Conservation (phyloP, 106 monocot species). For the Dendrobium huoshanense region DNA sequence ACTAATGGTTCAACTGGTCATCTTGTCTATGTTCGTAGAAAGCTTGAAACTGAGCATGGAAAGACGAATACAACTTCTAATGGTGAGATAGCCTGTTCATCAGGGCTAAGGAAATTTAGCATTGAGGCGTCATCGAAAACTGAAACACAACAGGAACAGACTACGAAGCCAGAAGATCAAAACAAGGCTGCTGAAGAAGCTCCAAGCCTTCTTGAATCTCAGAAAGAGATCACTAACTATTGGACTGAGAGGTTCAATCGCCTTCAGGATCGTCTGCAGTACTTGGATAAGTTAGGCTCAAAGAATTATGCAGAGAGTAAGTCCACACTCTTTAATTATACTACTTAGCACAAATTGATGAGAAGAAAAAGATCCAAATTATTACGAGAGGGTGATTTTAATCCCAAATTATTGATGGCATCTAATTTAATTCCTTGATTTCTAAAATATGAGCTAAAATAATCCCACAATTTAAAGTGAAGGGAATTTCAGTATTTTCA, state of each 20-base stretch:
- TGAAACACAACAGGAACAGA: background rate
- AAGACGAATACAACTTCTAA: conserved; percentile 15
- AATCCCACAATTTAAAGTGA: too few relatives aligned
- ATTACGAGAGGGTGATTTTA: too few relatives aligned
- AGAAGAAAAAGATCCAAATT: too few relatives aligned
- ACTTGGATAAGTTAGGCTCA: conserved; percentile 7
- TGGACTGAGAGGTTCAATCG: conserved; percentile 8
- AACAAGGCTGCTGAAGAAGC: background rate
- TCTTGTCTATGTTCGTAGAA: conserved; percentile 75
- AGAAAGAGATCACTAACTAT: background rate
- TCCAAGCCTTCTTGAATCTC: background rate
- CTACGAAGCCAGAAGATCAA: background rate
- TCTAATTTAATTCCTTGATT: too few relatives aligned
- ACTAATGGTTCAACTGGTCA: conserved; percentile 29
- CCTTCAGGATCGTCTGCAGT: background rate
- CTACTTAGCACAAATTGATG: too few relatives aligned
- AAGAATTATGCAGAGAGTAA: conserved; percentile 11
- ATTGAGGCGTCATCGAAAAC: background rate
- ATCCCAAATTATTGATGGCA: too few relatives aligned
- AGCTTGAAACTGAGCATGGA: conserved; percentile 49
- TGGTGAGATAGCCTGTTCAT: background rate
- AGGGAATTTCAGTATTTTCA: too few relatives aligned
- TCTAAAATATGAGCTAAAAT: too few relatives aligned
- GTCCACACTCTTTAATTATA: background rate
- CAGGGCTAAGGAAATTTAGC: conserved; percentile 1